These are phyloP conservation scores for Melanogaster broomeanus DNA, from an alignment of 768 basidiomycete genomes.

Conservation along the genomic window DNA sequence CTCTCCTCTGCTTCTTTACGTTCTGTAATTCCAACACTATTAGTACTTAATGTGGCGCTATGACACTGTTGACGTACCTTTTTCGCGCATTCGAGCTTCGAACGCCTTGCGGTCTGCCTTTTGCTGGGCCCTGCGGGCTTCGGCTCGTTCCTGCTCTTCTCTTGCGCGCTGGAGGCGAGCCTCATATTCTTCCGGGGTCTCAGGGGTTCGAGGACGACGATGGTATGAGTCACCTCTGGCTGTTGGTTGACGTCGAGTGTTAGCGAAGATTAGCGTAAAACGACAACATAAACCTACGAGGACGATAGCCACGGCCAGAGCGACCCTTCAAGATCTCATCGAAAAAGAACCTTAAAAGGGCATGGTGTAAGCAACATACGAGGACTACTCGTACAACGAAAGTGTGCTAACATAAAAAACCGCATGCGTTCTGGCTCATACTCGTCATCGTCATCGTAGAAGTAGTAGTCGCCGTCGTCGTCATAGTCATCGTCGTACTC, in stretches of 20 bases:
- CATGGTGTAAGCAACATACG: constrained; percentile 4
- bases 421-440: constrained; percentile 34
- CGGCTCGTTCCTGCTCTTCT: constrained; percentile 57
- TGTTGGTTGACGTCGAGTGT: constrained; percentile 4
- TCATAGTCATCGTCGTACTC: constrained; percentile 36
- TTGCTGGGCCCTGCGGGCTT: constrained; percentile 48
- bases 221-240: constrained; percentile 21
- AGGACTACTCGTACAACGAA: neutral
- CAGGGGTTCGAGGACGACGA: constrained; percentile 28
- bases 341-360: constrained; percentile 46
- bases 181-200: constrained; percentile 54
- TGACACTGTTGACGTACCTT: constrained; percentile 37
- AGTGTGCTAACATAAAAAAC: constrained; percentile 48
- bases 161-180: constrained; percentile 49
- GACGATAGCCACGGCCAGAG: constrained; percentile 25
- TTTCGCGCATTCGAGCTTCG: constrained; percentile 48
- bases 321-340: constrained; percentile 45
- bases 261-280: constrained; percentile 8
- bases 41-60: constrained; percentile 10
- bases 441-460: constrained; percentile 32
- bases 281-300: constrained; percentile 28
- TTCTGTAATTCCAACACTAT: constrained; percentile 38
- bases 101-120: constrained; percentile 48
- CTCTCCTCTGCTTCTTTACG: constrained; percentile 57
- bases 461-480: constrained; percentile 31